Base-by-base conservation (phyloP, 306 rosid genomes). In the Glycine tomentella region DNA sequence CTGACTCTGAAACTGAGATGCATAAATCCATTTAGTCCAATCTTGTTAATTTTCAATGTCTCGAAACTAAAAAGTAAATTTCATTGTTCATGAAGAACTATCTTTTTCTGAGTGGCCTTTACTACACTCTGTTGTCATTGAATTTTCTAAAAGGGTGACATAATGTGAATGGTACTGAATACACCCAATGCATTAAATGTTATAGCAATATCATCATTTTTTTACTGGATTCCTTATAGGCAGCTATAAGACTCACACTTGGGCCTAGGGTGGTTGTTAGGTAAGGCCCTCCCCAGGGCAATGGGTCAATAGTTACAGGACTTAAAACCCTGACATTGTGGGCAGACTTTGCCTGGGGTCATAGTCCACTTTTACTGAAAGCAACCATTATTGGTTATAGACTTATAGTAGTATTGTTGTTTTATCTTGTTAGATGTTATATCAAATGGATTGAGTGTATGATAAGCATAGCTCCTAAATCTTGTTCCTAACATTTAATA, bases 401-500 rank as follows among this genome's bases (percentile, higher is more conserved):
- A 25, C 31, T 25, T 25, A 25, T 68, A 44, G 38, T 17, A 44
- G 69, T 46, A 46, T 46, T 46, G 8, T 3, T 55, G 42, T 69
- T 79, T 68, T 69, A 46, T 57, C 59, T 17, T 44, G 58, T 44
- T 81, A 46, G 15, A 61, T 46, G 71, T 56, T 56, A 45, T 52
- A 14, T 59, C 50, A 69, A 76, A 48, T 46, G 66, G 14, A 53
- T 58, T 38, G 66, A n/a, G 51, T 76, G 36, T 20, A 53, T 67
- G 63, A 52, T 45, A n/a, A 49, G 15, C 48, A 55, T 63, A 15
- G 8, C 14, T 66, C 51, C 53, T 76, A 56, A 46, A 31, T 33
- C 69, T 52, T 72, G 66, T 83, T 68, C 65, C 76, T 87, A 69
- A 87, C 74, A 36, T 78, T 63, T 87, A 69, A 87, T 69, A 36